Percentiles rank a stretch among this genome's conserved stretches.
Conservation (phyloP, 306 rosid genomes). For the Mucuna pruriens region DNA sequence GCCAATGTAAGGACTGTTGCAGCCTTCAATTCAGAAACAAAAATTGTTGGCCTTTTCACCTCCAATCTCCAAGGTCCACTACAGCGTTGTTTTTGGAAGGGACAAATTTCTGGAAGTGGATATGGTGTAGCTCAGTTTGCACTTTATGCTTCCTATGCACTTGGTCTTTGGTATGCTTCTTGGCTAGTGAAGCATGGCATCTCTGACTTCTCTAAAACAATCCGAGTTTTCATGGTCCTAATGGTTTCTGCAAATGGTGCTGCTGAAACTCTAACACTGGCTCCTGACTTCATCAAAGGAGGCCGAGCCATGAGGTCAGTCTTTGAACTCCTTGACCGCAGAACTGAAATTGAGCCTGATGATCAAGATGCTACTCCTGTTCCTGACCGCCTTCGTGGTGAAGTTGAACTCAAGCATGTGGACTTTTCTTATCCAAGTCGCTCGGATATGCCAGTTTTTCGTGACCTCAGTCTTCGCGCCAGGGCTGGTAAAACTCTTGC, state of each 20-base stretch:
- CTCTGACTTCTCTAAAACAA: slow-evolving; percentile 92
- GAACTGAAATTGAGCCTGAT: slow-evolving; percentile 98
- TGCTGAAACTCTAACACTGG: slow-evolving; percentile 94
- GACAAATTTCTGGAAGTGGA: slow-evolving; percentile 97
- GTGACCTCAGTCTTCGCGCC: slow-evolving; percentile 89
- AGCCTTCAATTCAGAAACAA: slow-evolving; percentile 91
- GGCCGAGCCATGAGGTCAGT: slow-evolving; percentile 98
- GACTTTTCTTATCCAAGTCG: slow-evolving; percentile 92
- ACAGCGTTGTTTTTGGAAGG: slow-evolving; percentile 94
- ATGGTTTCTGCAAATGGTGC: slow-evolving; percentile 99
- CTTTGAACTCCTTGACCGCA: slow-evolving; percentile 90
- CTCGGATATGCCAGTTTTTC: slow-evolving; percentile 86
- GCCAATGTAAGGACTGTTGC: slow-evolving; percentile 97
- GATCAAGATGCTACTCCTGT: slow-evolving; percentile 77
- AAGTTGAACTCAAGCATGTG: slow-evolving; percentile 91
- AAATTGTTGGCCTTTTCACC: slow-evolving; percentile 82
- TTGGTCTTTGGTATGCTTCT: slow-evolving; percentile 99
- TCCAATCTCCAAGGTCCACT: slow-evolving; percentile 82
- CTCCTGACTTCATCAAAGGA: slow-evolving; percentile 98
- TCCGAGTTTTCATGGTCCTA: slow-evolving; percentile 94
- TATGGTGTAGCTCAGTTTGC: slow-evolving; percentile 95
- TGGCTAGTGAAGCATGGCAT: slow-evolving; percentile 99
- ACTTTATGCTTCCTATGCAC: slow-evolving; percentile 93
- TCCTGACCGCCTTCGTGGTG: slow-evolving; percentile 91
- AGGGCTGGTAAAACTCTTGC: slow-evolving; percentile 97